These are phyloP conservation scores for Chytriomyces hyalinus DNA, from an alignment of 192 early-diverging fungal genomes.

Conservation along the genomic window DNA sequence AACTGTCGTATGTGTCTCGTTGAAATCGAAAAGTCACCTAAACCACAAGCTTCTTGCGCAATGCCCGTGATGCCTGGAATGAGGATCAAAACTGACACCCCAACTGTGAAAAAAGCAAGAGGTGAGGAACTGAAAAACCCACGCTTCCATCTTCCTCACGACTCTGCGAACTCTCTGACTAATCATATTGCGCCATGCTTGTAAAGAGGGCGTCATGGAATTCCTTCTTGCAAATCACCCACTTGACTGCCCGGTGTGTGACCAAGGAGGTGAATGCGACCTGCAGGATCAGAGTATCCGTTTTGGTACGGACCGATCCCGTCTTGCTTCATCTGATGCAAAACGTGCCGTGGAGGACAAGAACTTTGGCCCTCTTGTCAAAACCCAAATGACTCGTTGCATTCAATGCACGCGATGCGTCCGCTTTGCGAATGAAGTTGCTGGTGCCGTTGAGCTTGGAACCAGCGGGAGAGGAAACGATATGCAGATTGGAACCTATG, in stretches of 20 bases:
- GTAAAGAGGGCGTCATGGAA: constrained; percentile 62
- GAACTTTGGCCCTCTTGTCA: constrained; percentile 93
- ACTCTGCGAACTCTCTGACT: neutral
- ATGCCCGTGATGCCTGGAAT: constrained; percentile 97
- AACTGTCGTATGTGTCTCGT: constrained; percentile 99
- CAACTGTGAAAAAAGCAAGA: constrained; percentile 94
- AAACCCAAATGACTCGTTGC: constrained; percentile 98
- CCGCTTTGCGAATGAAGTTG: constrained; percentile 97
- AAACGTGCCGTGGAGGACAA: constrained; percentile 99
- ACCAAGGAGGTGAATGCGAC: constrained; percentile 99
- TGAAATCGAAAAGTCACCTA: constrained; percentile 94
- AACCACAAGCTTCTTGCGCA: constrained; percentile 95
- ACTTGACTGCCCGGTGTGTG: constrained; percentile 97
- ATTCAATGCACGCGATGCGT: constrained; percentile 99
- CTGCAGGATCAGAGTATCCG: constrained; percentile 97
- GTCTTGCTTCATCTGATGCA: constrained; percentile 79
- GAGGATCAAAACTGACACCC: constrained; percentile 94
- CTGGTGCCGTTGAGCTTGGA: constrained; percentile 92
- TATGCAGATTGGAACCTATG: constrained; percentile 98
- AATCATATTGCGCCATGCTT: neutral
- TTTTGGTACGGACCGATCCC: constrained; percentile 91
- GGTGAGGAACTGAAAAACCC: neutral
- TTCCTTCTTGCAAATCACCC: constrained; percentile 97
- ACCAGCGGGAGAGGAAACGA: constrained; percentile 97
- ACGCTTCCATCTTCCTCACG: too few species aligned